A percentile compares a stretch with the other conserved stretches of the same genome.
These are phyloP conservation scores for Raphanus raphanistrum DNA, from an alignment of 345 rosid genomes.

Conservation along the genomic window DNA sequence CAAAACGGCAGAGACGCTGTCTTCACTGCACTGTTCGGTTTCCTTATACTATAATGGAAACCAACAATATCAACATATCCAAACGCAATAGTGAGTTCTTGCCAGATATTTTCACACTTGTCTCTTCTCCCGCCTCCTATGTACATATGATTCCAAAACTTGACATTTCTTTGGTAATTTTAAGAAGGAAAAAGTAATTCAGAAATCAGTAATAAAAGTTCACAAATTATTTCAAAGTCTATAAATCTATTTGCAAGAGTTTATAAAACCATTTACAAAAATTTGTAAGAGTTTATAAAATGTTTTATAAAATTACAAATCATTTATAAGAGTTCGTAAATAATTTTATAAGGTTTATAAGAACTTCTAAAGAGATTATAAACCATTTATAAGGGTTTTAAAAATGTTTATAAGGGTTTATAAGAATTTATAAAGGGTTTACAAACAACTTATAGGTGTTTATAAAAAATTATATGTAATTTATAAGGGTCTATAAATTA, in stretches of 20 bases:
- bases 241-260: too few species aligned
- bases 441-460: too few species aligned
- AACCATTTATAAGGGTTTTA: too few species aligned
- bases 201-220: too few species aligned
- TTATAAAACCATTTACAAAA: too few species aligned
- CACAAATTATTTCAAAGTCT: slow-evolving; percentile 4
- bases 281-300: too few species aligned
- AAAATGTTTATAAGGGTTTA: too few species aligned
- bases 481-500: too few species aligned
- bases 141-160: slow-evolving; percentile 28
- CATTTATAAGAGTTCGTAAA: too few species aligned
- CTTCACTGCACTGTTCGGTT: slow-evolving; percentile 12
- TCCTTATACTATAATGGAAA: slow-evolving; percentile 13
- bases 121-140: slow-evolving; percentile 7
- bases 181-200: background rate
- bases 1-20: background rate
- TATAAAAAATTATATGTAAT: too few species aligned
- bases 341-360: background rate
- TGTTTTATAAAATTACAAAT: too few species aligned
- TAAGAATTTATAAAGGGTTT: too few species aligned
- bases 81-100: slow-evolving; percentile 20
- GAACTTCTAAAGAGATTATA: background rate
- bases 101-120: slow-evolving; percentile 5
- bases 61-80: slow-evolving; percentile 6
- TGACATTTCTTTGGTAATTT: slow-evolving; percentile 19